phyloP scores from a whole-genome alignment of 2,329 filamentous ascomycete genomes.

The Talaromyces amestolkiae region DNA sequence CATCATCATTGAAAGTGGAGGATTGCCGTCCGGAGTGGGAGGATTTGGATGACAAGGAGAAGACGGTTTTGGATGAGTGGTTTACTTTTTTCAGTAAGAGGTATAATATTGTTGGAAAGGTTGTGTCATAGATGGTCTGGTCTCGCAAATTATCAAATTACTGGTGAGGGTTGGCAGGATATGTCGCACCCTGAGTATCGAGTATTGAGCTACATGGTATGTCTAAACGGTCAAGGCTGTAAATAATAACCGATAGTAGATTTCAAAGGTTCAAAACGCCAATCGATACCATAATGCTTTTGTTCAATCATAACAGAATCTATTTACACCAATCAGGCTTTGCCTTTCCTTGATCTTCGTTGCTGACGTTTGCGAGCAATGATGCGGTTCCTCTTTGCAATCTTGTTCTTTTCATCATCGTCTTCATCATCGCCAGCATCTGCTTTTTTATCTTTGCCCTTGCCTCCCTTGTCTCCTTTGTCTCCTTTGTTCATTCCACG shows the following conservation, averaged over 20 bases:
- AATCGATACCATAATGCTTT: conserved; percentile 1
- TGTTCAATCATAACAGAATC: background rate
- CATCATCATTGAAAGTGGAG: conserved; percentile 79
- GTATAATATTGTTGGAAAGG: conserved; percentile 71
- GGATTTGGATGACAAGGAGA: conserved; percentile 79
- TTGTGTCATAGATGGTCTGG: conserved; percentile 34
- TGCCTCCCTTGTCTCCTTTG: conserved; percentile 15
- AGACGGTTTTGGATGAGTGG: conserved; percentile 85
- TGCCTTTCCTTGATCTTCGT: conserved; percentile 63
- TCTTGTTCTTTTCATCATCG: conserved; percentile 42
- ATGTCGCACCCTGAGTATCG: background rate
- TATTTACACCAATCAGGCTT: conserved; percentile 31
- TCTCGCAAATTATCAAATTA: background rate
- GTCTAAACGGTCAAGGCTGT: too few species aligned
- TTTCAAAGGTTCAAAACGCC: background rate
- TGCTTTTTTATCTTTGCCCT: conserved; percentile 17
- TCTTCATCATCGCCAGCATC: conserved; percentile 32
- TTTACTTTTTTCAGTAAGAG: conserved; percentile 93
- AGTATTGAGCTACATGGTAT: background rate
- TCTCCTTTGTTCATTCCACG: conserved; percentile 17
- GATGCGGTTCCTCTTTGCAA: conserved; percentile 68
- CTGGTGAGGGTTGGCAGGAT: background rate
- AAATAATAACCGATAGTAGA: background rate
- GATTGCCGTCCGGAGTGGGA: conserved; percentile 82
- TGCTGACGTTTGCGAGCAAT: conserved; percentile 81